Evolutionary conservation across 805 yeast genomes (phyloP), one percentile per base, ranked within the genome.

Genomic region (Saturnispora sanitii): DNA sequence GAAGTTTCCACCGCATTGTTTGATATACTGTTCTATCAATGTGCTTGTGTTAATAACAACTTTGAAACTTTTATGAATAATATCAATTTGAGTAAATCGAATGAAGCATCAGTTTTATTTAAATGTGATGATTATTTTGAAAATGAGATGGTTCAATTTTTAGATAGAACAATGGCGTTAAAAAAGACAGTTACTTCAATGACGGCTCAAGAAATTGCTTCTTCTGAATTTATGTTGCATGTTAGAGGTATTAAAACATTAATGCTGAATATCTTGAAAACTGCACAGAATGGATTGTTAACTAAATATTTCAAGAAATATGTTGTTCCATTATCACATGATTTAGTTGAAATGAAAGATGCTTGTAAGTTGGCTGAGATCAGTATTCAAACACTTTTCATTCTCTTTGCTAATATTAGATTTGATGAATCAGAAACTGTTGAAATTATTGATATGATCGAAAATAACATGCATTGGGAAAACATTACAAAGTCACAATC

Each of bases 331-430:
- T 78, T 83, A 46, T 62, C 86, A 42, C 64, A 84, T 52, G 65
- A 70, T 15, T 61, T 86, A 35, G 73, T 77, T 38, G 71, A 68
- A 34, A 71, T 82, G 66, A 77, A 84, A 45, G 96, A 90, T 46
- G 84, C 84, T 12, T 82, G 94, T 49, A 84, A 82, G 48, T 58
- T 82, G 42, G 79, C 80, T 0, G 70, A 70, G 25, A 58, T 82
- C 9, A 67, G 68, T 30, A 82, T 90, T 0, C 66, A 72, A 2
- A 51, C 59, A 6, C 49, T 73, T 18, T 68, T 73, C 46, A 56
- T 64, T 15, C 54, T 61, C 22, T 54, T 81, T 4, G 74, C 79
- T 0, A 62, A 67, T 20, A 52, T 75, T 25, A 66, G 76, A 5
- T 71, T 64, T 45, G 61, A 71, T 30, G 54, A 60, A 13, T 62